Evolutionary conservation across 1,284 basidiomycete species (phyloP), one percentile per base, ranked within the genome.

Genomic region (Sanghuangporus baumii): DNA sequence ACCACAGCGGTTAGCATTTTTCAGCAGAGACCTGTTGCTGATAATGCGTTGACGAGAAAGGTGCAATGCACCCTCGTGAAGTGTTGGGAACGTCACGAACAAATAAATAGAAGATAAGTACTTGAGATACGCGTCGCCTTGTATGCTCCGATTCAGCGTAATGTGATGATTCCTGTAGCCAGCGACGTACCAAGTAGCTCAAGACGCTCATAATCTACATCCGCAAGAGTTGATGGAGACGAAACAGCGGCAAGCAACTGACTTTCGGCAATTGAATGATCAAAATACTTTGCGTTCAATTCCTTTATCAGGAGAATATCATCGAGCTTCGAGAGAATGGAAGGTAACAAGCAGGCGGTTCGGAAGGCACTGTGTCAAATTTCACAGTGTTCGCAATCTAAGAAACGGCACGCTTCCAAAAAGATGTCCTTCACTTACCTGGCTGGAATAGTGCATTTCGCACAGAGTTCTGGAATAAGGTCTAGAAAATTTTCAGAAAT

Each of bases 91-190:
- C 34, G 81, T 82, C 46, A 87, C 86, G 69, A 88, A 92, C 40
- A 88, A 80, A 70, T 90, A 89, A 61, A 86, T 76, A 12, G 90
- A 89, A 8, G 86, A 79, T 48, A 93, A 72, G 69, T 87, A 88
- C 74, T 94, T 94, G 61, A 94, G 75, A 72, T 90, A 89, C 31
- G 89, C 83, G 73, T 94, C 91, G 20, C 91, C 90, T 92, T 20
- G 7, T 46, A 46, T 46, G 16, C 16, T 46, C 7, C 16, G 4
- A 20, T 36, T 61, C 43, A 58, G 47, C 34, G 16, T 62, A 60
- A 12, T 37, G 61, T 18, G 61, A 48, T 11, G 38, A 47, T 65
- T 47, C 34, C 8, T 26, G 11, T 31, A 20, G 12, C 36, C 9
- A 55, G 16, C 2, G 34, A 55, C 70, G 18, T 71, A 90, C 91